phyloP scores from a whole-genome alignment of 2,329 filamentous ascomycete genomes.

The Pseudocercospora fuligena region DNA sequence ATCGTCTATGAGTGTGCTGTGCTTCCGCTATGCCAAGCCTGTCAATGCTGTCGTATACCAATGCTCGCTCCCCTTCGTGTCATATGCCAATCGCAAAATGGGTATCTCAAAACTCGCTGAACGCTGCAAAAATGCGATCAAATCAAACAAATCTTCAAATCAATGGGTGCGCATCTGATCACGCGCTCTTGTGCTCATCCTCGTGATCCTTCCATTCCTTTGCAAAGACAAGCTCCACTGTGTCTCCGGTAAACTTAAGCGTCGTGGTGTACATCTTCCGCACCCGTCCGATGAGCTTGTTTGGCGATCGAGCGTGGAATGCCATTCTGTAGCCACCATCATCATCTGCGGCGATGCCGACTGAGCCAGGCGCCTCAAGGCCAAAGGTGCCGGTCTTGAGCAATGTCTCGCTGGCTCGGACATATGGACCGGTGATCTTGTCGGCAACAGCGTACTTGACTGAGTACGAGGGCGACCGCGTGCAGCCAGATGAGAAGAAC shows the following conservation, averaged over 20 bases:
- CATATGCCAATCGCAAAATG: background rate
- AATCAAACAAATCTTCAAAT: too few species aligned
- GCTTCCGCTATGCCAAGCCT: background rate
- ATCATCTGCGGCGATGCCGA: conserved; percentile 33
- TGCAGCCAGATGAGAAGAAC: conserved; percentile 45
- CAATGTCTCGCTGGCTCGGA: conserved; percentile 31
- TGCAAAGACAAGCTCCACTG: conserved; percentile 29
- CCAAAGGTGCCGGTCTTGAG: conserved; percentile 38
- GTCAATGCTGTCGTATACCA: background rate
- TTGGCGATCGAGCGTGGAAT: conserved; percentile 40
- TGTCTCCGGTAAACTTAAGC: conserved; percentile 34
- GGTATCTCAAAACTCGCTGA: conserved; percentile 1
- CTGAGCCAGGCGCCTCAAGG: conserved; percentile 41
- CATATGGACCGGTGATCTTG: conserved; percentile 39
- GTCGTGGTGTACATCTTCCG: conserved; percentile 42
- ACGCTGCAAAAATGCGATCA: background rate
- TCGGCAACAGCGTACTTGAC: conserved; percentile 41
- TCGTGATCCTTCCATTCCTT: conserved; percentile 9
- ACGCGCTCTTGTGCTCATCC: background rate
- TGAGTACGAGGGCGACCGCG: conserved; percentile 36
- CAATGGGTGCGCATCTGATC: background rate
- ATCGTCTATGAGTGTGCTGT: background rate
- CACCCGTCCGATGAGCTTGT: conserved; percentile 31
- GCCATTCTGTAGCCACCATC: conserved; percentile 36
- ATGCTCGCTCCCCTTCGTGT: background rate